phyloP scores from a whole-genome alignment of 192 early-diverging fungal species.

The Gaertneriomyces semiglobifer region DNA sequence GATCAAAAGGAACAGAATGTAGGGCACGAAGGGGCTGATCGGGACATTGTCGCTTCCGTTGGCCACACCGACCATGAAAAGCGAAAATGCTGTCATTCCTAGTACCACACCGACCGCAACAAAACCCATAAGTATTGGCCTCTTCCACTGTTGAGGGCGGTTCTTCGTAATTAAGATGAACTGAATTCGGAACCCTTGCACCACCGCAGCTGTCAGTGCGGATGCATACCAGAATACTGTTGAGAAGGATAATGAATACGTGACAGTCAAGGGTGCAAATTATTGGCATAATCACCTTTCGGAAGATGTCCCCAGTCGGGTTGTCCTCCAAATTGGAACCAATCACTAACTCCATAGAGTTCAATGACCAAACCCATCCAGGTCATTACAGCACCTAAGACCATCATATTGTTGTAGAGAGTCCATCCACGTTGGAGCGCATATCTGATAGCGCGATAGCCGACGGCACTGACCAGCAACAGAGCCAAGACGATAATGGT shows the following conservation, averaged over 20 bases:
- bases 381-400: background rate
- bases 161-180: slow-evolving; percentile 14
- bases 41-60: background rate
- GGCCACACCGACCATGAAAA: background rate
- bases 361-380: background rate
- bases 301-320: slow-evolving; percentile 1
- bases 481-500: background rate
- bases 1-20: background rate
- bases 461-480: background rate
- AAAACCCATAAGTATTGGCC: background rate
- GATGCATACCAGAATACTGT: slow-evolving; percentile 8
- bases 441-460: background rate
- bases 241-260: background rate
- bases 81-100: no score
- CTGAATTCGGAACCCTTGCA: slow-evolving; percentile 18
- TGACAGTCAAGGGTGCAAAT: background rate
- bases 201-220: background rate
- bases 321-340: background rate
- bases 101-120: background rate
- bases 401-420: slow-evolving; percentile 1
- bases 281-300: background rate
- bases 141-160: slow-evolving; percentile 10
- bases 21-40: background rate
- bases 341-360: background rate
- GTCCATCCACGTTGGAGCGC: background rate